Evolutionary conservation across 2,329 filamentous ascomycete species (phyloP).

Genomic region (Myotisia sp.): DNA sequence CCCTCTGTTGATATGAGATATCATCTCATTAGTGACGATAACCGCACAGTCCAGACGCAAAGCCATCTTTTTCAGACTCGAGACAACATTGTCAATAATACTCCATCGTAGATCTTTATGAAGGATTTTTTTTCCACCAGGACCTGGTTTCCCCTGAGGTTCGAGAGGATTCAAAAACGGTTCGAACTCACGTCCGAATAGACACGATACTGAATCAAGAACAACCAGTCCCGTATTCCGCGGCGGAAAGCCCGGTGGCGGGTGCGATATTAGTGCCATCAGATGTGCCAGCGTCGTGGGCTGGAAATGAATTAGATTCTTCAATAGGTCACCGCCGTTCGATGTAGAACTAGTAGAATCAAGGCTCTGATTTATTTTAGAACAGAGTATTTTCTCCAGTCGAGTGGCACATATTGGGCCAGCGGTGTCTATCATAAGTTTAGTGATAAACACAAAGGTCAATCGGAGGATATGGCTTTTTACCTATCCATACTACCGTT

Average conservation of each 20-base stretch:
- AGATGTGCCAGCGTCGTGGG: constrained; percentile 47
- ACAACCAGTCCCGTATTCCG: constrained; percentile 52
- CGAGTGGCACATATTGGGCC: constrained; percentile 36
- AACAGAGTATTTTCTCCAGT: constrained; percentile 34
- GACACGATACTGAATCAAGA: constrained; percentile 61
- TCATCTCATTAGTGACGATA: constrained; percentile 63
- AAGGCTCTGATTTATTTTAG: constrained; percentile 8
- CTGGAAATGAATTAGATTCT: constrained; percentile 42
- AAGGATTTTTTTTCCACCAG: constrained; percentile 19
- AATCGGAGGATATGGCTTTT: constrained; percentile 21
- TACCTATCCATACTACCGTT: constrained; percentile 71
- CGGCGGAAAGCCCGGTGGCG: constrained; percentile 50
- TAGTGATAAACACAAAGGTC: not conserved
- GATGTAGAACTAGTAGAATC: too few relatives aligned
- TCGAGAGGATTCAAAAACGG: constrained; percentile 27
- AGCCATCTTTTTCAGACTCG: constrained; percentile 54
- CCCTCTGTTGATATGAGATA: constrained; percentile 61
- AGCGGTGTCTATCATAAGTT: constrained; percentile 32
- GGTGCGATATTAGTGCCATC: constrained; percentile 57
- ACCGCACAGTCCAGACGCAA: constrained; percentile 58
- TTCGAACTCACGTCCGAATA: constrained; percentile 65
- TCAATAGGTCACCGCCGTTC: not conserved
- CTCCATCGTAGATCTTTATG: constrained; percentile 29
- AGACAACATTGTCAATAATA: constrained; percentile 52
- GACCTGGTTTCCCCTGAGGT: constrained; percentile 23